A percentile compares a stretch with the other conserved stretches of the same genome.
These are phyloP conservation scores for Fusarium sp. DNA, from an alignment of 2,329 filamentous ascomycete genomes.

Conservation along the genomic window DNA sequence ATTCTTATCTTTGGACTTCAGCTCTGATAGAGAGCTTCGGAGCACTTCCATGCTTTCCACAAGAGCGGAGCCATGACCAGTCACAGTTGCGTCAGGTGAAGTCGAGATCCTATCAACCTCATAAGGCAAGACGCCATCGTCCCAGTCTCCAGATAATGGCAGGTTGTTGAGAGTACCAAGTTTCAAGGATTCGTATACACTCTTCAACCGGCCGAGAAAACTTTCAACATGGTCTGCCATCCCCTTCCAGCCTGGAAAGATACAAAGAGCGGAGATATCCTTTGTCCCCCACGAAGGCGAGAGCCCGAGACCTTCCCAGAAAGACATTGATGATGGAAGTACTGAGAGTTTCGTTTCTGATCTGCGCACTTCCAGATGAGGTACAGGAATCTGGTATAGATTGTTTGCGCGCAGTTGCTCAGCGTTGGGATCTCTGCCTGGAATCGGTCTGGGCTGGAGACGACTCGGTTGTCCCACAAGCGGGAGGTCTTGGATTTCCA, in stretches of 20 bases:
- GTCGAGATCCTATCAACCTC: conserved; percentile 60
- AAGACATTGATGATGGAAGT: conserved; percentile 77
- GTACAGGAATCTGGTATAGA: conserved; percentile 72
- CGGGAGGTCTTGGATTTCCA: conserved; percentile 69
- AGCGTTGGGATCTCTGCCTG: conserved; percentile 54
- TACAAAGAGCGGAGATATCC: conserved; percentile 75
- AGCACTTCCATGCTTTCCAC: conserved; percentile 63
- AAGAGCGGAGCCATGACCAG: conserved; percentile 59
- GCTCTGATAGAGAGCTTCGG: conserved; percentile 58
- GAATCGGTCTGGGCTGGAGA: conserved; percentile 61
- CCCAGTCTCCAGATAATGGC: conserved; percentile 53
- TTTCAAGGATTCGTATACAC: conserved; percentile 79
- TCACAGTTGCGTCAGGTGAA: conserved; percentile 55
- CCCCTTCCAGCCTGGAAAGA: conserved; percentile 75
- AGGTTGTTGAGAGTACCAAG: conserved; percentile 73
- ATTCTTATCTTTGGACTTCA: conserved; percentile 63
- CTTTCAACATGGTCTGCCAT: conserved; percentile 69
- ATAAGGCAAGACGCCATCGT: conserved; percentile 62
- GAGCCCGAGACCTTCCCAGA: conserved; percentile 85
- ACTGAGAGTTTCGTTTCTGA: conserved; percentile 77
- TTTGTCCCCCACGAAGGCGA: conserved; percentile 78
- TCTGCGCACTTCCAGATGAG: conserved; percentile 78
- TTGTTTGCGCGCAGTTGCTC: conserved; percentile 64
- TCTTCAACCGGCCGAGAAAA: conserved; percentile 76
- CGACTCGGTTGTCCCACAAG: conserved; percentile 64